Percentiles rank a stretch among this genome's conserved stretches.
Evolutionary conservation across 768 basidiomycete species (phyloP).

Genomic region (Mrakia frigida): DNA sequence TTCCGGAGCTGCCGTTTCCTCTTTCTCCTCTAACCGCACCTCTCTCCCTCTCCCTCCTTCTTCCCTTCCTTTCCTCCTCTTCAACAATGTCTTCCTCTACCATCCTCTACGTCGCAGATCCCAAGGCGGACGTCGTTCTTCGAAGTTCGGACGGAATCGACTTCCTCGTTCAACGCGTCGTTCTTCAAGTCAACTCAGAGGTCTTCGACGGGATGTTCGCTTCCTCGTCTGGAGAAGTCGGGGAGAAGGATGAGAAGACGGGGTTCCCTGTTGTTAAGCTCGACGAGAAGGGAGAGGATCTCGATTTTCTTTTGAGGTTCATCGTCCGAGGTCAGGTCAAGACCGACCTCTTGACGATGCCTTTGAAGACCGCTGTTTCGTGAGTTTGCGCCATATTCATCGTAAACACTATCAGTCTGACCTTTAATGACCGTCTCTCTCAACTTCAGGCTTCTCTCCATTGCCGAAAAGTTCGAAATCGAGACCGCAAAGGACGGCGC

Average conservation of each 20-base stretch:
- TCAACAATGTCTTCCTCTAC: background rate
- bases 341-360: too few species aligned
- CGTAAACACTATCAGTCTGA: too few species aligned
- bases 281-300: background rate
- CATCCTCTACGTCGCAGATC: background rate
- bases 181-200: background rate
- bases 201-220: background rate
- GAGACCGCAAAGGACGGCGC: too few species aligned
- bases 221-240: background rate
- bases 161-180: background rate
- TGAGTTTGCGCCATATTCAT: too few species aligned
- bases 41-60: background rate
- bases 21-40: background rate
- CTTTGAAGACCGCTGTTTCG: too few species aligned
- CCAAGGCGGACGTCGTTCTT: background rate
- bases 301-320: background rate
- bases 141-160: background rate
- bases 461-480: too few species aligned
- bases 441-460: too few species aligned
- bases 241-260: background rate
- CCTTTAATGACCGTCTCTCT: too few species aligned
- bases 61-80: background rate
- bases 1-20: background rate
- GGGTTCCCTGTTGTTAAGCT: background rate
- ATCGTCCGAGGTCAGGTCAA: background rate